These are phyloP conservation scores for Lyophyllum semitale DNA, from an alignment of 768 basidiomycete species.

Conservation along the genomic window DNA sequence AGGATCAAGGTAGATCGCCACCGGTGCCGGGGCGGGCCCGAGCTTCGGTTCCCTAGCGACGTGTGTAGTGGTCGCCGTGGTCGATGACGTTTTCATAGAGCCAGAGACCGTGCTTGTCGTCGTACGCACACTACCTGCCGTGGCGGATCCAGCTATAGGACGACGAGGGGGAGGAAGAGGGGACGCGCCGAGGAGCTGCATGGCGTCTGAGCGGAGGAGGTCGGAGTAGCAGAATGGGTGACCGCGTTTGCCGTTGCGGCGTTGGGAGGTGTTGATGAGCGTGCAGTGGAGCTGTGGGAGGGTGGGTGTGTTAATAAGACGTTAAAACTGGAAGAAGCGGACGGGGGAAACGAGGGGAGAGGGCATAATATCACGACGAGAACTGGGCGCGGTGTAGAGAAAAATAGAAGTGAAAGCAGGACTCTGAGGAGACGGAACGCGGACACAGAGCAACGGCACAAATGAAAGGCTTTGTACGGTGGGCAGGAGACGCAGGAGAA, in stretches of 20 bases:
- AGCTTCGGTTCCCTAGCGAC: background rate
- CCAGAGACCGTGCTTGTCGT: background rate
- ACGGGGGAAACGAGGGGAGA: constrained; percentile 20
- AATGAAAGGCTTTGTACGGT: too few species aligned
- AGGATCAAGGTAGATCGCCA: constrained; percentile 24
- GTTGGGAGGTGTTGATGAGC: constrained; percentile 19
- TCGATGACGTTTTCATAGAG: background rate
- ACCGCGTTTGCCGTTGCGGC: constrained; percentile 10
- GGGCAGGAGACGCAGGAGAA: background rate
- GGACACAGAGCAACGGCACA: too few species aligned
- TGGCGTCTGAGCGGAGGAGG: constrained; percentile 5
- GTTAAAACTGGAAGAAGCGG: constrained; percentile 47
- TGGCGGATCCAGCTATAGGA: background rate
- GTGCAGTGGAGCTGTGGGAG: constrained; percentile 19
- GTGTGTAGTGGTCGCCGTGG: background rate
- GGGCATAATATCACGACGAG: constrained; percentile 41
- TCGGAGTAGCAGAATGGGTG: constrained; percentile 22
- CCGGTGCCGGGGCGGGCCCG: background rate
- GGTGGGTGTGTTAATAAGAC: constrained; percentile 25
- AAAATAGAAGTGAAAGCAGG: too few species aligned
- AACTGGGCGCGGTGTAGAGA: too few species aligned
- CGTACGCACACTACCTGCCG: background rate
- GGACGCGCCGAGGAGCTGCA: background rate
- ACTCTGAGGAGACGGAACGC: too few species aligned
- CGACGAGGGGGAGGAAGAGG: background rate